phyloP scores from a whole-genome alignment of 352 stramenopile genomes.

The Pythium diclinum region DNA sequence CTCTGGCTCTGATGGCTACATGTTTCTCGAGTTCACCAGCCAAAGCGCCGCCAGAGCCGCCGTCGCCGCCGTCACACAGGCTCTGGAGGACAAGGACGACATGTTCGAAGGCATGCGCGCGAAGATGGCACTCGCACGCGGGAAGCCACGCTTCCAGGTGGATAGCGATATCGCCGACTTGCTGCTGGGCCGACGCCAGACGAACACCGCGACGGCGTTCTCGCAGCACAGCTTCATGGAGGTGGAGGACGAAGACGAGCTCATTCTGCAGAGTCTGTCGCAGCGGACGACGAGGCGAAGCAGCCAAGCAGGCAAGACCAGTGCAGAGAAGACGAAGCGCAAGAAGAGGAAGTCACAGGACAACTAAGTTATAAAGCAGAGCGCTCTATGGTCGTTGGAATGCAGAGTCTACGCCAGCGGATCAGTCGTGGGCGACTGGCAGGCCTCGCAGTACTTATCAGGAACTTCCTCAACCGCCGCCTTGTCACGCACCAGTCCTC shows the following conservation, averaged over 20 bases:
- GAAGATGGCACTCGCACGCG: slow-evolving; percentile 39
- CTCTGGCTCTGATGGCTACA: slow-evolving; percentile 56
- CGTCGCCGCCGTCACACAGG: slow-evolving; percentile 28
- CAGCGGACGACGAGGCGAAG: slow-evolving; percentile 43
- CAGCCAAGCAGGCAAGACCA: slow-evolving; percentile 13
- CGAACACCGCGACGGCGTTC: slow-evolving; percentile 32
- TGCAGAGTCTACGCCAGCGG: background rate
- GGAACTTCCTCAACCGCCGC: slow-evolving; percentile 39
- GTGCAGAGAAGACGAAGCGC: background rate
- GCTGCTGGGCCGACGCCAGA: slow-evolving; percentile 44
- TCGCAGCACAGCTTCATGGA: slow-evolving; percentile 43
- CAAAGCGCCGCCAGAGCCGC: slow-evolving; percentile 35
- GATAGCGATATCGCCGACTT: slow-evolving; percentile 47
- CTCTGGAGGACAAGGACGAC: slow-evolving; percentile 29
- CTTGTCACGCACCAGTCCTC: slow-evolving; percentile 28
- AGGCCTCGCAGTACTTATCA: slow-evolving; percentile 61
- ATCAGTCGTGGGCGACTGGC: slow-evolving; percentile 11
- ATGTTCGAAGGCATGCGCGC: slow-evolving; percentile 43
- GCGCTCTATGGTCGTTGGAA: background rate
- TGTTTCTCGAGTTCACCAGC: slow-evolving; percentile 56
- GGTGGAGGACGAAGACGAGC: slow-evolving; percentile 48
- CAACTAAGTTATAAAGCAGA: background rate
- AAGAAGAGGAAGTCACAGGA: slow-evolving; percentile 1
- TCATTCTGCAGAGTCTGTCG: slow-evolving; percentile 77
- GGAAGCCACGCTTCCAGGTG: slow-evolving; percentile 22